Evolutionary conservation across 225 moss, liverwort and hornwort genomes (phyloP).

Genomic region (Bryum argenteum): DNA sequence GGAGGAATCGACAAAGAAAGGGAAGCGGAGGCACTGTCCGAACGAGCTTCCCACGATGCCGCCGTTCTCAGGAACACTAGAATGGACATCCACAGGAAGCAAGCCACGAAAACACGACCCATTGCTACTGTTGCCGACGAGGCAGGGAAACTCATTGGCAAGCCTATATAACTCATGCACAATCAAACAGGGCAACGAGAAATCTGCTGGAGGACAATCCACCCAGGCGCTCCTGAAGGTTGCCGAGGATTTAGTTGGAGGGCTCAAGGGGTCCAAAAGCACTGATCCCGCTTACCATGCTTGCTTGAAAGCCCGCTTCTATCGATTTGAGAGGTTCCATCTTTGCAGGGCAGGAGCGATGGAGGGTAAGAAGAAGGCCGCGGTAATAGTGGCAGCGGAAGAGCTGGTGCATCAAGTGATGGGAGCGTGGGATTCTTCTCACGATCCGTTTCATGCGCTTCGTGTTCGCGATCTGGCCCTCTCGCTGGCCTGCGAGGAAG

Average conservation of each 20-base stretch:
- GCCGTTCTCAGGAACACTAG: slow-evolving; percentile 40
- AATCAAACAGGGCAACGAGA: not conserved
- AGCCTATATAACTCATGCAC: not conserved
- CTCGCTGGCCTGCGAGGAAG: slow-evolving; percentile 76
- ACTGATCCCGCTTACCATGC: not conserved
- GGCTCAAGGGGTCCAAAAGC: too few species aligned
- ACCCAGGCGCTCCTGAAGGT: slow-evolving; percentile 7
- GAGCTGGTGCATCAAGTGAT: slow-evolving; percentile 79
- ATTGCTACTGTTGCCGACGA: slow-evolving; percentile 31
- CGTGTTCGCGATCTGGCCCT: slow-evolving; percentile 83
- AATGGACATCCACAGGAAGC: slow-evolving; percentile 20
- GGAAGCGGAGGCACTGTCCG: slow-evolving; percentile 8
- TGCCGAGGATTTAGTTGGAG: slow-evolving; percentile 5
- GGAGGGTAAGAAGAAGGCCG: slow-evolving; percentile 42
- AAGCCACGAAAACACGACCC: slow-evolving; percentile 25
- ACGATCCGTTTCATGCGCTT: slow-evolving; percentile 79
- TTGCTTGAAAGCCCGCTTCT: too few species aligned
- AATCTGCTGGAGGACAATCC: not conserved
- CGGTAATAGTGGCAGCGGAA: slow-evolving; percentile 72
- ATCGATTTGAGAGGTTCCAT: not conserved
- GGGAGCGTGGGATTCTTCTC: slow-evolving; percentile 87
- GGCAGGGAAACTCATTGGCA: slow-evolving; percentile 11
- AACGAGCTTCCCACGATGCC: slow-evolving; percentile 38
- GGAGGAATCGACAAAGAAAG: slow-evolving; percentile 35
- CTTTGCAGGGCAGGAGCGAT: slow-evolving; percentile 3